Evolutionary conservation across 768 basidiomycete species (phyloP), one percentile per base, ranked within the genome.

Genomic region (Xerocomus spinulosus): DNA sequence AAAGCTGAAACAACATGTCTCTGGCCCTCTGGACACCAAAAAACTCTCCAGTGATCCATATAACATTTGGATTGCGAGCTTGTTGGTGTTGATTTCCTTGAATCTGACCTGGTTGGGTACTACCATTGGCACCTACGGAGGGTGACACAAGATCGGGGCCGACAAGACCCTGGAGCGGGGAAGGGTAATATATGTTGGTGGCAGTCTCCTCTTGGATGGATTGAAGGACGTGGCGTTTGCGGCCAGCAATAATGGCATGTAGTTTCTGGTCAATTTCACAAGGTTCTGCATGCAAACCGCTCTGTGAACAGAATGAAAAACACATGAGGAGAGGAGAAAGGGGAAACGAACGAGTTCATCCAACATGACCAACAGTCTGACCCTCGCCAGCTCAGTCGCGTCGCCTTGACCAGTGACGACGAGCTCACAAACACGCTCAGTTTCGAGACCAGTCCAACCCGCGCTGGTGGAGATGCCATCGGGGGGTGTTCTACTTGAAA

Each of bases 41-140:
- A 64, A 95, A 96, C 68, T 97, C 95, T 34, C 95, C 95, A 0
- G 95, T 97, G 58, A 99, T 93, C 86, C 90, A 99, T 51, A 98
- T 86, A 18, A 85, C 70, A 63, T 90, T 92, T 50, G 74, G 76
- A 48, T 79, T 81, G 60, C 84, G 78, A 70, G 75, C 67, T 17
- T 57, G 56, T 30, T 49, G 64, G n/a, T 61, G 54, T 23, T 56
- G 61, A 29, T n/a, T 46, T 3, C 49, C 57, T 36, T 54, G 61
- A 10, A 21, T 37, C 40, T 63, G 62, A 5, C 49, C 43, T 17
- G 51, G n/a, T 15, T 72, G 68, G 10, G 69, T 69, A 24, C 72
- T 68, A 17, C 59, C 62, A 34, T 62, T 62, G 41, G 61, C 39
- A 21, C 33, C 68, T 60, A 73, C 73, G 17, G 73, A 66, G 43